phyloP scores from a whole-genome alignment of 148 eudicot species.

The Simmondsia chinensis region DNA sequence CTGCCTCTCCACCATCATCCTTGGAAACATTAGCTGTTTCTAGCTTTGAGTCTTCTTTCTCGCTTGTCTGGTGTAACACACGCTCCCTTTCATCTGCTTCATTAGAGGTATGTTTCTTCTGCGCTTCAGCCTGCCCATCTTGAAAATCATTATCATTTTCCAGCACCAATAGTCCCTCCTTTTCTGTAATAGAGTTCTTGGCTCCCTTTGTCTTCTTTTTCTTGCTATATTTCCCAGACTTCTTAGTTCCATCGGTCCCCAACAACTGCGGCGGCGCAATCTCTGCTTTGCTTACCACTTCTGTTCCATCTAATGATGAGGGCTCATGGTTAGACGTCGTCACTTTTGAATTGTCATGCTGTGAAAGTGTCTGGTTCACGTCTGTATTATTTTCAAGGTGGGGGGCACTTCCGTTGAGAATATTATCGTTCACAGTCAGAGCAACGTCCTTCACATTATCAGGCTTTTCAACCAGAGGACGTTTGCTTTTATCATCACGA shows the following conservation, averaged over 20 bases:
- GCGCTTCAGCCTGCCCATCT: neutral
- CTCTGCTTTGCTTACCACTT: neutral
- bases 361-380: too few relatives aligned
- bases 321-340: neutral
- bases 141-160: slow-evolving; percentile 7
- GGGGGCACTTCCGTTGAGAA: too few relatives aligned
- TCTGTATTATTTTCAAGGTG: too few relatives aligned
- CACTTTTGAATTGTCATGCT: neutral
- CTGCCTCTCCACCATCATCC: slow-evolving; percentile 10
- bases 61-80: too few relatives aligned
- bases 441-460: slow-evolving; percentile 8
- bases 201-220: slow-evolving; percentile 27
- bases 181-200: slow-evolving; percentile 19
- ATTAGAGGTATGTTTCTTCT: neutral
- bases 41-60: neutral
- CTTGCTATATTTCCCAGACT: slow-evolving; percentile 15
- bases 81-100: slow-evolving; percentile 8
- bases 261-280: neutral
- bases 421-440: too few relatives aligned
- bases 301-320: neutral
- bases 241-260: neutral
- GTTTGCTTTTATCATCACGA: slow-evolving; percentile 9
- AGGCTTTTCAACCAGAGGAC: slow-evolving; percentile 1
- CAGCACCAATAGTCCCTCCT: slow-evolving; percentile 11
- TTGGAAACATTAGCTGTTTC: slow-evolving; percentile 2